Evolutionary conservation across 2,329 filamentous ascomycete genomes (phyloP).

Genomic region (Penicillium sp.): DNA sequence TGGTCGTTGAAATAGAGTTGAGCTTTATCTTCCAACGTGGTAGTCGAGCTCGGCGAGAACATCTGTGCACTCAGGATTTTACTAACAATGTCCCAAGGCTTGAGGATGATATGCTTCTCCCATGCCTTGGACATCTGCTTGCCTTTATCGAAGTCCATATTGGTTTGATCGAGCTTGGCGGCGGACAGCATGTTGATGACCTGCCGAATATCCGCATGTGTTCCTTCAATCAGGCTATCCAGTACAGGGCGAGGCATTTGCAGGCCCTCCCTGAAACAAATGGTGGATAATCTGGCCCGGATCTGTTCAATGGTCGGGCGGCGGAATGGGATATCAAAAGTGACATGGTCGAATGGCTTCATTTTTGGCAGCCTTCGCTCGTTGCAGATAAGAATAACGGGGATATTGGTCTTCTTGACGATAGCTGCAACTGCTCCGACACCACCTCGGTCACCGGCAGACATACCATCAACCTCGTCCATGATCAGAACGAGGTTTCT

Average conservation of each 20-base stretch:
- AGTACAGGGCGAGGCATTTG: conserved; percentile 83
- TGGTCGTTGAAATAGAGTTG: conserved; percentile 99
- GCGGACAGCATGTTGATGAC: conserved; percentile 99
- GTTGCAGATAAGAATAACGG: conserved; percentile 97
- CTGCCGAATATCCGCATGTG: conserved; percentile 92
- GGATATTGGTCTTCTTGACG: conserved; percentile 92
- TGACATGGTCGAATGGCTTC: conserved; percentile 91
- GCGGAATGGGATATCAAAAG: conserved; percentile 84
- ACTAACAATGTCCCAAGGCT: conserved; percentile 96
- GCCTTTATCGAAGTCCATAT: conserved; percentile 81
- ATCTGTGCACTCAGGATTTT: conserved; percentile 89
- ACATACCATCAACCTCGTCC: conserved; percentile 99
- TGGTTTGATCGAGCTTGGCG: conserved; percentile 81
- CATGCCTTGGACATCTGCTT: conserved; percentile 96
- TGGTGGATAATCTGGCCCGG: conserved; percentile 88
- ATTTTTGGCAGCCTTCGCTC: conserved; percentile 92
- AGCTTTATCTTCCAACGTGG: conserved; percentile 94
- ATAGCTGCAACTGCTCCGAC: conserved; percentile 92
- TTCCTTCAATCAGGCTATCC: conserved; percentile 93
- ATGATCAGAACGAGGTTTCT: conserved; percentile 97
- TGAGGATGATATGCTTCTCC: conserved; percentile 96
- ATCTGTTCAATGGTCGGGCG: conserved; percentile 91
- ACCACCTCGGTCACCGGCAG: conserved; percentile 91
- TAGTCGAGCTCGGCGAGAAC: conserved; percentile 80
- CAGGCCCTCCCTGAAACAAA: conserved; percentile 87